Conservation (phyloP, 2,329 filamentous ascomycete genomes). For the Leptodontidium sp. region DNA sequence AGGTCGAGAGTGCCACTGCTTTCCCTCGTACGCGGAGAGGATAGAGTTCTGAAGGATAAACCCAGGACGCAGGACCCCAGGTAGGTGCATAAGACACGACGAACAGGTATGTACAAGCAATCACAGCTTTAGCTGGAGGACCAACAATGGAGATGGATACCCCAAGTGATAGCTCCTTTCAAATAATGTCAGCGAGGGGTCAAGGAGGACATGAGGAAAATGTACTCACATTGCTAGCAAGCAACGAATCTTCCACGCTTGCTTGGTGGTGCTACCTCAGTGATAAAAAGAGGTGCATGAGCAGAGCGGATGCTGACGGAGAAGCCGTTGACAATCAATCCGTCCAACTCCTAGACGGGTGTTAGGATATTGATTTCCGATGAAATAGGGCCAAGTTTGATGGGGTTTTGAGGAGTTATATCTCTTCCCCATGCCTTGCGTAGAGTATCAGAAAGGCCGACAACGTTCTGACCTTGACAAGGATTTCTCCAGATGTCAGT, state of each 20-base stretch:
- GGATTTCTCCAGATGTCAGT: conserved; percentile 25
- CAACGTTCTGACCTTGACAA: conserved; percentile 11
- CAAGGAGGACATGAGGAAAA: background rate
- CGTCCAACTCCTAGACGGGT: conserved; percentile 57
- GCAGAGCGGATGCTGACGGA: conserved; percentile 69
- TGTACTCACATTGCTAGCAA: conserved; percentile 67
- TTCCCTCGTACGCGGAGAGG: conserved; percentile 59
- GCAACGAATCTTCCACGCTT: conserved; percentile 72
- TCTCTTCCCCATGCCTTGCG: background rate
- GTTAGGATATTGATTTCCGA: conserved; percentile 58
- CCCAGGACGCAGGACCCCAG: conserved; percentile 60
- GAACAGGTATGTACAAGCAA: conserved; percentile 72
- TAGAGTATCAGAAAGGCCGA: conserved; percentile 10
- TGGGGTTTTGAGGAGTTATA: background rate
- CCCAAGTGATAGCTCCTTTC: conserved; percentile 66
- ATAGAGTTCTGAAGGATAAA: conserved; percentile 59
- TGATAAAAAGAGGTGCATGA: conserved; percentile 73
- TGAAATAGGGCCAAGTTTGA: conserved; percentile 29
- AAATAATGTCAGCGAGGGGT: conserved; percentile 3
- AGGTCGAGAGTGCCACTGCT: conserved; percentile 60
- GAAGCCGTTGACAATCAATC: conserved; percentile 68
- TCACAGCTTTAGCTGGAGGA: conserved; percentile 61
- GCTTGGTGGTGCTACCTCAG: conserved; percentile 67
- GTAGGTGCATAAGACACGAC: conserved; percentile 62
- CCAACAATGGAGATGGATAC: conserved; percentile 64